These are phyloP conservation scores for Tuctoria greenei DNA, from an alignment of 176 grass and related monocot species.

Conservation along the genomic window DNA sequence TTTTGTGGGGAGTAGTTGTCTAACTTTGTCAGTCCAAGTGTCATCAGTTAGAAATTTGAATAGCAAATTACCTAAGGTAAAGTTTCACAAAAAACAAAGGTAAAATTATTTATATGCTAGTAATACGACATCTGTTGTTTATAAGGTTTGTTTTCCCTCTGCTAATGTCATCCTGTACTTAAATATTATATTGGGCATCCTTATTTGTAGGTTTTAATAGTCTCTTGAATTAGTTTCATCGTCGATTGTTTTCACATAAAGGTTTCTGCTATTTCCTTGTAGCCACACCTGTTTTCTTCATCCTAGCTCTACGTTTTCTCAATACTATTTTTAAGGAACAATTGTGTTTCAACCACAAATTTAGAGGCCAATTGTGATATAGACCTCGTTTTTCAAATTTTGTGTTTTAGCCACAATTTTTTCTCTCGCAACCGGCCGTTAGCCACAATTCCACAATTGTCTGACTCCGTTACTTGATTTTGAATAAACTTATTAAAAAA, in stretches of 20 bases:
- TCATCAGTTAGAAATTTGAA: not conserved
- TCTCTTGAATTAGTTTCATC: conserved; percentile 17
- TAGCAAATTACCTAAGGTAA: conserved; percentile 24
- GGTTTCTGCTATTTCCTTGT: conserved; percentile 16
- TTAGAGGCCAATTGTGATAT: no score
- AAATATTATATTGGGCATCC: not conserved
- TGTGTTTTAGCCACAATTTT: no score
- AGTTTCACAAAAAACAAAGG: not conserved
- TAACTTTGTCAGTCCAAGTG: conserved; percentile 19
- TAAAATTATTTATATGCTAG: conserved; percentile 8
- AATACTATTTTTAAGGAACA: conserved; percentile 2
- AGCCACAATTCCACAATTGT: no score
- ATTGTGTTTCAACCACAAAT: no score
- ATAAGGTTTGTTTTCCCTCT: conserved; percentile 12
- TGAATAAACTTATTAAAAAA: no score
- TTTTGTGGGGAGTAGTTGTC: not conserved
- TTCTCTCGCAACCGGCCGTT: no score
- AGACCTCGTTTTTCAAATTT: no score
- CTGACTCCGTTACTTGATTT: no score
- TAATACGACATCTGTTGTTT: conserved; percentile 8
- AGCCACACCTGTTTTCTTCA: conserved; percentile 12
- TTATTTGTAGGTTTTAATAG: conserved; percentile 6
- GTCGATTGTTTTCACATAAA: conserved; percentile 14
- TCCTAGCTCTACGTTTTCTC: not conserved
- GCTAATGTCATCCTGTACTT: not conserved